A percentile compares a stretch with the other conserved stretches of the same genome.
Evolutionary conservation across 495 filamentous ascomycete genomes (phyloP).

Genomic region (Annulohypoxylon stygium): DNA sequence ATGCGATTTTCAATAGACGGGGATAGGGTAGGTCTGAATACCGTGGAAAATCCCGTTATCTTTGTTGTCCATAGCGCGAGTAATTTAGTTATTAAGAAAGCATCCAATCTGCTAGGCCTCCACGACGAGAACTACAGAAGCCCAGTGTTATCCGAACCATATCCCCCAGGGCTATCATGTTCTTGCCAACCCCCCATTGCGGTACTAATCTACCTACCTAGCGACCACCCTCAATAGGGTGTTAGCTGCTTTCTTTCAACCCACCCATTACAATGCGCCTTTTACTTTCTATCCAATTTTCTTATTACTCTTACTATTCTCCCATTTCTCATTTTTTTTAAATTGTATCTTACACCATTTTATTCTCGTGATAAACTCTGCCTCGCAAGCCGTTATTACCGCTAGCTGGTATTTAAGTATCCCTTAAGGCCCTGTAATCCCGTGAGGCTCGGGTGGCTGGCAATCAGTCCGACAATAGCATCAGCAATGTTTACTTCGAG

Average conservation of each 20-base stretch:
- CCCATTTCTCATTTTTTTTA: too few species aligned
- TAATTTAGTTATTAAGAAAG: conserved; percentile 58
- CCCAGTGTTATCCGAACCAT: conserved; percentile 50
- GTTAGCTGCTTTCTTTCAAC: conserved; percentile 42
- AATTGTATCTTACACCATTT: too few species aligned
- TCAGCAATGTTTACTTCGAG: too few species aligned
- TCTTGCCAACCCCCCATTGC: conserved; percentile 65
- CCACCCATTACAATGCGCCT: not conserved
- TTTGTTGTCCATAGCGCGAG: conserved; percentile 54
- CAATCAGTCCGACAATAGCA: too few species aligned
- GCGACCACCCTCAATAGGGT: conserved; percentile 56
- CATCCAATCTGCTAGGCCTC: conserved; percentile 53
- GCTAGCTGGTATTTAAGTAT: too few species aligned
- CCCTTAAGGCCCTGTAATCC: too few species aligned
- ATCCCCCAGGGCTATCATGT: conserved; percentile 53
- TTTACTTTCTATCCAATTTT: too few species aligned
- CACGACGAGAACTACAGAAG: conserved; percentile 55
- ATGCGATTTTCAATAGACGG: conserved; percentile 53
- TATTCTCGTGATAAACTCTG: too few species aligned
- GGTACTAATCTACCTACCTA: conserved; percentile 60
- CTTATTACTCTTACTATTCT: too few species aligned
- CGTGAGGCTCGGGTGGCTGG: too few species aligned
- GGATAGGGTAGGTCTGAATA: not conserved
- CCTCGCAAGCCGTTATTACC: too few species aligned
- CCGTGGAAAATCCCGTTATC: conserved; percentile 13